Percentiles rank a stretch among this genome's conserved stretches.
phyloP scores from a whole-genome alignment of 2,329 filamentous ascomycete species.

The Stagonosporopsis tanaceti region DNA sequence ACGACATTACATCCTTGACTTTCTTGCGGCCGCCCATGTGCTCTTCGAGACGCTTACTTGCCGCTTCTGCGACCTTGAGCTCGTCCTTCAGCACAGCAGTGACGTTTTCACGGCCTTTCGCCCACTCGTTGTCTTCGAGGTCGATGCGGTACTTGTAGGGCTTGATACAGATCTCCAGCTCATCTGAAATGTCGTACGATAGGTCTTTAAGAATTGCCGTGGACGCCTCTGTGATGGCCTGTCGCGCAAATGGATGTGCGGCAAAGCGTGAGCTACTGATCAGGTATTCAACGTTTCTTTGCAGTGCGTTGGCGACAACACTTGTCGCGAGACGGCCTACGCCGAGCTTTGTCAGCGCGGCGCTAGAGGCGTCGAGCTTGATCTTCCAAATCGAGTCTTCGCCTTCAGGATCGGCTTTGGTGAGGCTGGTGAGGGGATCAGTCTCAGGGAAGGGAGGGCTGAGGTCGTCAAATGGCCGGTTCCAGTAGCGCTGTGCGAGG shows the following conservation, averaged over 20 bases:
- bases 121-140: conserved; percentile 89
- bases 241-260: conserved; percentile 87
- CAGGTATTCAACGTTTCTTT: conserved; percentile 81
- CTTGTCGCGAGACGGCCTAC: conserved; percentile 92
- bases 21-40: conserved; percentile 83
- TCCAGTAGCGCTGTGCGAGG: conserved; percentile 95
- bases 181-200: conserved; percentile 96
- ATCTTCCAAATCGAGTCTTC: conserved; percentile 91
- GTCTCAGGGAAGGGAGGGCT: conserved; percentile 69
- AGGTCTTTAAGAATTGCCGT: conserved; percentile 90
- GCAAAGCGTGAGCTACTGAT: conserved; percentile 84
- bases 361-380: conserved; percentile 91
- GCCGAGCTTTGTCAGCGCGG: conserved; percentile 89
- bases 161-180: conserved; percentile 98
- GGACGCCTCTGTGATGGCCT: conserved; percentile 91
- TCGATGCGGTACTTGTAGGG: conserved; percentile 99
- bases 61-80: conserved; percentile 81
- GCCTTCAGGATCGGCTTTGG: conserved; percentile 75
- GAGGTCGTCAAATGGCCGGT: conserved; percentile 90
- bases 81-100: conserved; percentile 84
- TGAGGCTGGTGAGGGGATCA: conserved; percentile 78
- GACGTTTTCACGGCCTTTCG: conserved; percentile 82
- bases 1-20: conserved; percentile 85
- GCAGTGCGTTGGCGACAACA: conserved; percentile 87
- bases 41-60: conserved; percentile 77